Evolutionary conservation across 202 grass and related monocot genomes (phyloP), one percentile per base, ranked within the genome.

Genomic region (Thinopyrum obtusiflorum): DNA sequence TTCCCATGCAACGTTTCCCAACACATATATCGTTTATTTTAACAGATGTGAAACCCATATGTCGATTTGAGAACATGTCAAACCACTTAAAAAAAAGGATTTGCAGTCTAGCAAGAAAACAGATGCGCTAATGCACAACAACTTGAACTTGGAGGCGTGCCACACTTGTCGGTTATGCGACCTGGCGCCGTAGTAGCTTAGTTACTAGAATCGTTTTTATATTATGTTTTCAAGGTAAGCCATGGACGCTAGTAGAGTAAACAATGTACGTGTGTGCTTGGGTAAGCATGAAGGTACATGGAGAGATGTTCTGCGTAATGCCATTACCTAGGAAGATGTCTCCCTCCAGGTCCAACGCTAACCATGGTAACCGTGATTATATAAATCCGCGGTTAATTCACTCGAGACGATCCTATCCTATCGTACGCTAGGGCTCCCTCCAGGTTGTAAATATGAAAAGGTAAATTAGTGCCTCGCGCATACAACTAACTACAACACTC

Each of bases 291-390:
- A 87, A 70, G 77, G 81, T 13, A 85, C 89, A 77, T 84, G 9
- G 89, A 85, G 81, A 87, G 85, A 87, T 90, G 70, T 81, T 90
- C 71, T 78, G 63, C 71, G 21, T 36, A 9, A 60, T 29, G 31
- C 9, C 39, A 39, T 65, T 87, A 85, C 77, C 85, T 59, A 91
- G 69, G 85, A 69, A 87, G 89, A 85, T 88, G 89, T 91, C 89
- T 62, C 80, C 88, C 42, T 71, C 70, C 1, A 64, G 31, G 31
- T 36, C 76, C n/a, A 36, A 79, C 7, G 76, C 76, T 57, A 74
- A 39, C 36, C 17, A 72, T 1, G 75, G 35, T 75, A 83, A 80
- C 68, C 21, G 80, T 53, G 75, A 33, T 47, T 26, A 29, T 37
- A 28, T 2, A 49, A 12, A 83, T 82, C 14, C 20, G 1, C 15